These are phyloP conservation scores for sorghum (Sorghum bicolor) DNA, from an alignment of 176 grass and related monocot species.

Conservation along the genomic window Sorghum_bicolor_NCBIv3 NC_012879.2:50862001-50862500, in stretches of 20 bases:
- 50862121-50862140: slow-evolving; percentile 31
- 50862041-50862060: slow-evolving; percentile 38
- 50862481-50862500: slow-evolving; percentile 2
- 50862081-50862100: slow-evolving; percentile 44
- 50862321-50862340: slow-evolving; percentile 13
- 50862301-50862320: neutral
- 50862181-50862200: slow-evolving; percentile 35
- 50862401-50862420: slow-evolving; percentile 25
- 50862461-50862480: neutral
- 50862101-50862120: slow-evolving; percentile 43
- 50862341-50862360: slow-evolving; percentile 19
- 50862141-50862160: slow-evolving; percentile 35
- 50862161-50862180: slow-evolving; percentile 46
- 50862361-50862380: slow-evolving; percentile 25
- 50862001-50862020: slow-evolving; percentile 28
- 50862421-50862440: slow-evolving; percentile 23
- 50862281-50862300: slow-evolving; percentile 1
- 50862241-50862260: neutral
- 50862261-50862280: neutral
- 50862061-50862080: slow-evolving; percentile 43
- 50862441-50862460: neutral
- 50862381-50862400: neutral
- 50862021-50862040: slow-evolving; percentile 36
- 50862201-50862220: slow-evolving; percentile 18
- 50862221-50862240: neutral